phyloP scores from a whole-genome alignment of 2,329 filamentous ascomycete species.

The Alternaria alternata region DNA sequence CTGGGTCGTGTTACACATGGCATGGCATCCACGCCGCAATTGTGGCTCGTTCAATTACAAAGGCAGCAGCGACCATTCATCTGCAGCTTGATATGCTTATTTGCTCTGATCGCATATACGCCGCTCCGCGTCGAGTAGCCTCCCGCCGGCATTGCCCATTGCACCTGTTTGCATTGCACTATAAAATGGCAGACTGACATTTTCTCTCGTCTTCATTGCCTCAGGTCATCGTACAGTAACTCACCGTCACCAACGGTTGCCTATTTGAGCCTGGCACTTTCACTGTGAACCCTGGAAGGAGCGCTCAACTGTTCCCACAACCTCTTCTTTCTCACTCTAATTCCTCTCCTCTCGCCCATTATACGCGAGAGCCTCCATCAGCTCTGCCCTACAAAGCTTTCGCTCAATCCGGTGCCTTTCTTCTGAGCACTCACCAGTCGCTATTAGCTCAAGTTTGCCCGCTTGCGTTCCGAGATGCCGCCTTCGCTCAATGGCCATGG shows the following conservation, averaged over 20 bases:
- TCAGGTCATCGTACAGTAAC: conserved; percentile 10
- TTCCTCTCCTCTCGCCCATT: background rate
- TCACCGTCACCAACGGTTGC: conserved; percentile 22
- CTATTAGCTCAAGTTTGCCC: background rate
- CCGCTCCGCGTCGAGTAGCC: conserved; percentile 20
- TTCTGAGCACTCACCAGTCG: background rate
- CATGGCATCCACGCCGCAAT: conserved; percentile 15
- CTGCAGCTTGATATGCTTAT: conserved; percentile 11
- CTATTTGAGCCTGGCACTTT: conserved; percentile 2
- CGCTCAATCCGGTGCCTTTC: background rate
- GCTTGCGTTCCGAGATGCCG: conserved; percentile 16
- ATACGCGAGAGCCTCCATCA: background rate
- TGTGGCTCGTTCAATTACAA: conserved; percentile 10
- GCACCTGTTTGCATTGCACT: conserved; percentile 24
- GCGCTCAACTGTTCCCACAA: conserved; percentile 1
- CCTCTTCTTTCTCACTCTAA: background rate
- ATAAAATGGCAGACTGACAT: conserved; percentile 15
- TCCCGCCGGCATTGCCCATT: conserved; percentile 20
- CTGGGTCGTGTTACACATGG: background rate
- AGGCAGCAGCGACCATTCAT: conserved; percentile 11
- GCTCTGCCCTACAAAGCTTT: background rate
- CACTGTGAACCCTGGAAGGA: conserved; percentile 3
- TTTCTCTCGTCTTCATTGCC: conserved; percentile 12
- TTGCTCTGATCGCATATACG: conserved; percentile 21
- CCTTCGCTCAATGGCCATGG: conserved; percentile 20